Conservation (phyloP, 441 rosid genomes). For the Mallotus repandus region DNA sequence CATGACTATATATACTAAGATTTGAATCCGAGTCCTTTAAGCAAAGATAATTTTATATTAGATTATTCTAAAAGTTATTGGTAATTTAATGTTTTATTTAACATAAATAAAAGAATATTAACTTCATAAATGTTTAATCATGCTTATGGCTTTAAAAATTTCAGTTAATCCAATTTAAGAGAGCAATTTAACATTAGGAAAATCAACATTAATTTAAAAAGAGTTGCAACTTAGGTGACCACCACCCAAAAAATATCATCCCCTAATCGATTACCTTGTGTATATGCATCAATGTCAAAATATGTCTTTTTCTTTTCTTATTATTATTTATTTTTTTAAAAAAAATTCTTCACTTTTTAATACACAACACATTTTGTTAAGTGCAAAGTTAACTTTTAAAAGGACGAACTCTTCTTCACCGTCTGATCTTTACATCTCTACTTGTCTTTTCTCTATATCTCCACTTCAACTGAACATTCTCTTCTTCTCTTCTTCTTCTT, state of each 20-base stretch:
- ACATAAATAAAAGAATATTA: no score
- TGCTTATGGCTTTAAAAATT: no score
- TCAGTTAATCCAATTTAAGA: no score
- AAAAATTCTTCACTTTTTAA: no score
- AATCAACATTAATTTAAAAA: no score
- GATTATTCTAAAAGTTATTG: no score
- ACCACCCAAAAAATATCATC: constrained; percentile 26
- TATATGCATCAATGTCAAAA: constrained; percentile 17
- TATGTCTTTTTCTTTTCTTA: background rate
- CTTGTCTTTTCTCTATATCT: constrained; percentile 1
- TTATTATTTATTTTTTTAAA: background rate
- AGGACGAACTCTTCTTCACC: constrained; percentile 19
- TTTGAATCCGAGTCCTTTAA: no score
- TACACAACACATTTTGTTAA: background rate
- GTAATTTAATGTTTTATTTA: no score
- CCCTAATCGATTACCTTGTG: constrained; percentile 15
- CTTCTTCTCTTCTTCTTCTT: constrained; percentile 10
- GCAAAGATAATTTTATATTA: no score
- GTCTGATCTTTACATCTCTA: constrained; percentile 29
- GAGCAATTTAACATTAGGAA: no score
- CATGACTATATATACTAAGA: no score
- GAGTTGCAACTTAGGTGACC: background rate
- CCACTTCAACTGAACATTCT: constrained; percentile 22
- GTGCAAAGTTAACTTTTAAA: background rate
- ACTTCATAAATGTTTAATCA: no score